Evolutionary conservation across 192 early-diverging fungal genomes (phyloP), one percentile per base, ranked within the genome.

Genomic region (Podila minutissima): DNA sequence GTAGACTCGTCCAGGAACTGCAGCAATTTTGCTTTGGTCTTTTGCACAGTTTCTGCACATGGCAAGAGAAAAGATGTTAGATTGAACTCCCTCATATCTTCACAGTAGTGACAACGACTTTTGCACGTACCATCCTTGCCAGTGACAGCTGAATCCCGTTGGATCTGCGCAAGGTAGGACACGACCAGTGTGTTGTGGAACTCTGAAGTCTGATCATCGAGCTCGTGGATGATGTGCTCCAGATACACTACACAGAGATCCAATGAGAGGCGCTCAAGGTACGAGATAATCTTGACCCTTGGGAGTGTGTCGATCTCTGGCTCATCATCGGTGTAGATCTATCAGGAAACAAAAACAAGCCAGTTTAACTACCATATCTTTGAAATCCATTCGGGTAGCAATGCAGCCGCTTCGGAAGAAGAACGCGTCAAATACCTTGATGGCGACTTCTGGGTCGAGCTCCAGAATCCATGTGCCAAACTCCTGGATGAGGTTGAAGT

Each of bases 151-250:
- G 62, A 49, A 67, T 78, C 65, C 59, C 83, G 73, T 71, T 89
- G 77, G 49, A 94, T 74, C 48, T 90, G 85, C n/a, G 91, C 86
- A 11, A 97, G 84, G 74, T 97, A 97, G 5, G 90, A 90, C 5
- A 93, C 82, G n/a, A 94, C 83, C 62, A 98, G 88, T 29, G 88
- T 87, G 74, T 96, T 95, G 74, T 97, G 94, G 59, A 94, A 89
- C 12, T 89, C 91, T 3, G 93, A 86, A 9, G 88, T 86, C 66
- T 87, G 65, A 66, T 96, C 95, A 4, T 76, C 62, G 64, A 93
- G 86, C 46, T 89, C 86, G 35, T 90, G 85, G 66, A 98, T 93
- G 29, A 97, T 86, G 72, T 96, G 89, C 75, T 93, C 89, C 63
- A 97, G 82, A 75, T 97, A 98, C 74, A 86, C 84, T 8, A 93